Conservation (phyloP, 306 rosid species). For the Cyamopsis tetragonoloba region DNA sequence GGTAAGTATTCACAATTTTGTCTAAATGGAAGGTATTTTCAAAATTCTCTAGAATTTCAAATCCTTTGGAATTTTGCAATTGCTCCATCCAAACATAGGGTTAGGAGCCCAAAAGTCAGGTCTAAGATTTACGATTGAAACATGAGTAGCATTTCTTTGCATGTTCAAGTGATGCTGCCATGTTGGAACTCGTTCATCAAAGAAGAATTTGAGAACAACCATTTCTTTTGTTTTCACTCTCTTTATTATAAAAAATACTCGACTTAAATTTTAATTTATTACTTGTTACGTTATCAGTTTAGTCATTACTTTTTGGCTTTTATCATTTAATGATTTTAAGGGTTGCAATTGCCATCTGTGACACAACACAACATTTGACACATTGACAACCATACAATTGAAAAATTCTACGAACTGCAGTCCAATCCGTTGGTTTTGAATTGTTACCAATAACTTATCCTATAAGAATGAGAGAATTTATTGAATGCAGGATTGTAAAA, state of each 20-base stretch:
- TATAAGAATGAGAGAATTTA: not conserved
- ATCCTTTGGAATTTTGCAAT: no score
- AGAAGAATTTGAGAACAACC: not conserved
- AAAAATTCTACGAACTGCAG: not conserved
- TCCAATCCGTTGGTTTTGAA: not conserved
- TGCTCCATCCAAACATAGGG: no score
- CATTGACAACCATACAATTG: not conserved
- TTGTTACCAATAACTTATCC: not conserved
- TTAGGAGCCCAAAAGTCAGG: conserved; percentile 5
- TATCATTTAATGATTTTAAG: conserved; percentile 12
- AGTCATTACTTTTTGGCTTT: not conserved
- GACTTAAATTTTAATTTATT: no score
- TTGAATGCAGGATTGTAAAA: not conserved
- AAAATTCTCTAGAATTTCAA: no score
- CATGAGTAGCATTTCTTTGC: not conserved
- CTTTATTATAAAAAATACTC: not conserved
- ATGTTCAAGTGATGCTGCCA: conserved; percentile 1
- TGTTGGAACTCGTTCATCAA: not conserved
- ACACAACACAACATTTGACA: not conserved
- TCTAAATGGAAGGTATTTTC: no score
- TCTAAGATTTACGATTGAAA: conserved; percentile 5
- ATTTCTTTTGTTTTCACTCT: not conserved
- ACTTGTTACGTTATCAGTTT: no score
- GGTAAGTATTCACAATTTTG: no score
- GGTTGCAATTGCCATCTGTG: not conserved